These are phyloP conservation scores for Gossypium schwendimanii DNA, from an alignment of 441 rosid species.

Conservation along the genomic window DNA sequence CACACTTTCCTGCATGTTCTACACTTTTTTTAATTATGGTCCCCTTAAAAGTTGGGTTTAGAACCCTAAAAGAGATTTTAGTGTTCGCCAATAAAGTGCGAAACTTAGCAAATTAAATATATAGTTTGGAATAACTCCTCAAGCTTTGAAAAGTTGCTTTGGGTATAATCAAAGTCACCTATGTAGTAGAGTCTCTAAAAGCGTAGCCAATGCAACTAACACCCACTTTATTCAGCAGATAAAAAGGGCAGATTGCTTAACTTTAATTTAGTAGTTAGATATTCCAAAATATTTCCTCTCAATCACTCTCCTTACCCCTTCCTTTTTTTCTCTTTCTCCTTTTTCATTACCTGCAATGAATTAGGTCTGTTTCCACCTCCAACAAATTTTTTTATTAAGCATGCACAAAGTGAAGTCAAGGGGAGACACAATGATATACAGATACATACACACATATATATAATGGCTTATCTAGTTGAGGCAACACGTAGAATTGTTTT, in stretches of 20 bases:
- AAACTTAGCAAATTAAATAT: neutral
- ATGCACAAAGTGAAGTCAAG: slow-evolving; percentile 6
- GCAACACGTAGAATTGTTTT: neutral
- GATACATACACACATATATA: no score
- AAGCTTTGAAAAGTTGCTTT: slow-evolving; percentile 22
- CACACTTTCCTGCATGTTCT: neutral
- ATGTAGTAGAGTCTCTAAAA: slow-evolving; percentile 10
- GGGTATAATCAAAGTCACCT: slow-evolving; percentile 17
- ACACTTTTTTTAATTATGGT: neutral
- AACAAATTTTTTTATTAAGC: neutral
- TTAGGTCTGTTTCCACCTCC: neutral
- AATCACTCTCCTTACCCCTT: neutral
- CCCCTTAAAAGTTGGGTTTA: neutral
- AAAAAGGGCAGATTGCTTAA: neutral
- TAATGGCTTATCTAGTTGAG: neutral
- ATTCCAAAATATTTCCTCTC: neutral
- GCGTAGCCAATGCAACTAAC: slow-evolving; percentile 12
- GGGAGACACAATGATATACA: neutral
- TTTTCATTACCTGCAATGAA: neutral
- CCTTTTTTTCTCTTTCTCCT: slow-evolving; percentile 2
- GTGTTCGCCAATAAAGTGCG: slow-evolving; percentile 2
- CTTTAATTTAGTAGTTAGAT: slow-evolving; percentile 13
- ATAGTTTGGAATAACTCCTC: slow-evolving; percentile 15
- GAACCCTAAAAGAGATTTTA: neutral
- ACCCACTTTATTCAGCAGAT: slow-evolving; percentile 4